Evolutionary conservation across 306 rosid genomes (phyloP), one percentile per base, ranked within the genome.

Genomic region (Geum urbanum): DNA sequence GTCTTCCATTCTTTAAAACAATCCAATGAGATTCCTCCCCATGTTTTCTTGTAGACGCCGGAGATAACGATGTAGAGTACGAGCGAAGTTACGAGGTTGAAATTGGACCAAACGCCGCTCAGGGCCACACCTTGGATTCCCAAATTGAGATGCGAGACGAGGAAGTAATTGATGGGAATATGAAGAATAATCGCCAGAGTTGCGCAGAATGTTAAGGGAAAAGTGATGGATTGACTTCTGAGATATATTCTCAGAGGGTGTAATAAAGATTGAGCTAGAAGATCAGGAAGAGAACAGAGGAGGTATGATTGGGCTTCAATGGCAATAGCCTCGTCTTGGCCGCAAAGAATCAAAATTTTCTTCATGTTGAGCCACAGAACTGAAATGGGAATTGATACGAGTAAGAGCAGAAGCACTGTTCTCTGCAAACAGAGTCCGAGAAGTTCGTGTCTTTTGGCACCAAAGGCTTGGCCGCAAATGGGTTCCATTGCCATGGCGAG

Each of bases 401-500:
- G 22, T 12, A 74, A 22, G 0, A 92, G 85, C 3, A 92, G 74
- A 5, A 92, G 90, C 8, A 88, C 64, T 5, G 94, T 88, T 68
- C 96, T 82, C 56, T 92, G 98, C 10, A 90, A 58, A 62, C 83
- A 81, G 35, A 92, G 94, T 16, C 98, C 98, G 9, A 92, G 85
- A 2, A 92, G 82, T 3, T 73, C 69, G 66, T 77, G 79, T 12
- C 39, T 85, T 44, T 84, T 88, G 66, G 97, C 96, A 18, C 98
- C 98, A 62, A 85, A 92, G 35, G 98, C 96, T 76, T 92, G 98
- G 5, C 88, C 88, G 43, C 96, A 92, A 74, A 92, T 84, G 5
- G 98, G 96, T 45, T 90, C 97, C 96, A 94, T 94, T n/a, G 97
- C 97, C 18, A 88, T 77, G 10, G 97, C 96, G 0, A 94, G 88